Conservation (phyloP, 805 yeast species). For the Lachancea kluyveri region DNA sequence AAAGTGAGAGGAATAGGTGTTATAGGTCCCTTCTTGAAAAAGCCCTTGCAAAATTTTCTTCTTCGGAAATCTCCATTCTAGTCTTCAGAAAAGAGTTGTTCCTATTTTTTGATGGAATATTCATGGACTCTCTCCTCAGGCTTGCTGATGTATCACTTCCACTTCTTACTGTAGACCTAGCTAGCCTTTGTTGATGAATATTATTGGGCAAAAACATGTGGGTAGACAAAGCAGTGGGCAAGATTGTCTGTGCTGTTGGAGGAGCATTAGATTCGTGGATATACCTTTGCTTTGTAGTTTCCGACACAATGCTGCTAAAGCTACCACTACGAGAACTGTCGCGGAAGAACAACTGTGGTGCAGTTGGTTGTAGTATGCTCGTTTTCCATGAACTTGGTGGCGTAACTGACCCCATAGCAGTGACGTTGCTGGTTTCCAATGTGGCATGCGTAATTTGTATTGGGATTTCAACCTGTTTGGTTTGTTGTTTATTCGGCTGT, state of each 20-base stretch:
- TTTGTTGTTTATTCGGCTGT: too few species aligned
- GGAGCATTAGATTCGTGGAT: constrained; percentile 51
- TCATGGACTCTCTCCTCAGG: constrained; percentile 26
- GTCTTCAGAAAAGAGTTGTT: constrained; percentile 25
- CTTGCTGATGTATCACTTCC: neutral
- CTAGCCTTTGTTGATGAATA: constrained; percentile 25
- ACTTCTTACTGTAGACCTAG: constrained; percentile 8
- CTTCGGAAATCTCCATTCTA: constrained; percentile 29
- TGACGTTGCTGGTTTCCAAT: constrained; percentile 17
- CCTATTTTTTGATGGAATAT: constrained; percentile 27
- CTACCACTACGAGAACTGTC: constrained; percentile 8
- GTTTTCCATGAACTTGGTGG: constrained; percentile 13
- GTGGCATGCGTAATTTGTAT: constrained; percentile 10
- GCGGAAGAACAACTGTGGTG: too few species aligned
- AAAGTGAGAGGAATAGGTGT: too few species aligned
- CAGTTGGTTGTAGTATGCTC: too few species aligned
- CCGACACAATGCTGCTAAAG: constrained; percentile 33
- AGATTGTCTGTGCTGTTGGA: constrained; percentile 48
- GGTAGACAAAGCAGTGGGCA: constrained; percentile 56
- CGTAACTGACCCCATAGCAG: constrained; percentile 27
- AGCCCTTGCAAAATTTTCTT: constrained; percentile 19
- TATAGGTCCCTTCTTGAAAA: constrained; percentile 12
- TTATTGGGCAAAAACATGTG: constrained; percentile 55
- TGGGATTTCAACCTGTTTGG: too few species aligned
- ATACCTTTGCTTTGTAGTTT: constrained; percentile 30